Evolutionary conservation across 345 rosid species (phyloP).

Genomic region (Trapa incisa): DNA sequence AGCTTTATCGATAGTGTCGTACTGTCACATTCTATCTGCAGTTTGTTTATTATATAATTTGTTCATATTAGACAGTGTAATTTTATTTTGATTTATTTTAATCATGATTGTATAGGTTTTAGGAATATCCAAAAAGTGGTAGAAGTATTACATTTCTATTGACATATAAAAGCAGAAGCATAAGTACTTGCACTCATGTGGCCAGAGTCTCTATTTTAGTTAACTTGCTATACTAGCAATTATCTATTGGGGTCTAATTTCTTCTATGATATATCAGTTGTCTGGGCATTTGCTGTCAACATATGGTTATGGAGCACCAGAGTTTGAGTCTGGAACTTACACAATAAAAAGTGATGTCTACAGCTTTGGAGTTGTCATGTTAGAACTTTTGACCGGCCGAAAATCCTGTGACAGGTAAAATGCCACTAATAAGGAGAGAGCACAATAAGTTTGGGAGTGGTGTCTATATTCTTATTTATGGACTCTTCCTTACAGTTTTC

Average conservation of each 20-base stretch:
- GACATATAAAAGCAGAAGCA: not conserved
- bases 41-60: not conserved
- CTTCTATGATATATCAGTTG: slow-evolving; percentile 38
- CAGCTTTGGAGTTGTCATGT: slow-evolving; percentile 97
- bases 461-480: not conserved
- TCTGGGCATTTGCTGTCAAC: slow-evolving; percentile 77
- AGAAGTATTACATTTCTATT: not conserved
- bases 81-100: not conserved
- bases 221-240: not conserved
- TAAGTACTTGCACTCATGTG: not conserved
- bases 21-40: not conserved
- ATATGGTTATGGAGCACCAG: slow-evolving; percentile 94
- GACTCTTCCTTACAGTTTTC: not conserved
- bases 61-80: not conserved
- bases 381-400: slow-evolving; percentile 91
- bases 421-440: not conserved
- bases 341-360: slow-evolving; percentile 79
- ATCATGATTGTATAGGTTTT: not conserved
- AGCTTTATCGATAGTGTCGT: not conserved
- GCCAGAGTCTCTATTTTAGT: not conserved
- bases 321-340: slow-evolving; percentile 84
- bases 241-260: not conserved
- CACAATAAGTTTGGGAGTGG: not conserved
- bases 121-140: not conserved
- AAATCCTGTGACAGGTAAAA: slow-evolving; percentile 72